These are phyloP conservation scores for Gossypium raimondii DNA, from an alignment of 345 rosid species.

Conservation along the genomic window DNA sequence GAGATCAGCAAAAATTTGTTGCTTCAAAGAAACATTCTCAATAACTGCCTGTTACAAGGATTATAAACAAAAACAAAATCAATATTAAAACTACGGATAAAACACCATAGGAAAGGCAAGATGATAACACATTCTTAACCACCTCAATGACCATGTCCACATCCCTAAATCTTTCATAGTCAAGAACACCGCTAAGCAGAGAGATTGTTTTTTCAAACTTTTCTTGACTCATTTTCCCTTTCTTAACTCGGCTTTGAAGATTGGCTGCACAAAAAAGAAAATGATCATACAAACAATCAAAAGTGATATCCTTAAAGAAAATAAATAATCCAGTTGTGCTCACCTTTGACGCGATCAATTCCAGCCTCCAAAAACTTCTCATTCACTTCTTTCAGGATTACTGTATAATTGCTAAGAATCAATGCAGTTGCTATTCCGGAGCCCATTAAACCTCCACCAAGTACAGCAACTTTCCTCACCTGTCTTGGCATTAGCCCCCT, in stretches of 20 bases:
- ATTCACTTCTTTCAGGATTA: slow-evolving; percentile 86
- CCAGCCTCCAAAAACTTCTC: slow-evolving; percentile 86
- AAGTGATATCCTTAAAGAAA: background rate
- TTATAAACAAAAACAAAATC: slow-evolving; percentile 22
- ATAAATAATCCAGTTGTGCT: background rate
- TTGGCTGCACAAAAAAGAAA: slow-evolving; percentile 50
- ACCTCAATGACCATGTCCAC: slow-evolving; percentile 99
- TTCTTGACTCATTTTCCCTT: slow-evolving; percentile 71
- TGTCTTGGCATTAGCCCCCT: slow-evolving; percentile 64
- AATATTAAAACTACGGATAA: slow-evolving; percentile 15
- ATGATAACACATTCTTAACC: slow-evolving; percentile 12
- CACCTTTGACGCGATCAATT: slow-evolving; percentile 78
- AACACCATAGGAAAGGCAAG: background rate
- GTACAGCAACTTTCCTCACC: slow-evolving; percentile 74
- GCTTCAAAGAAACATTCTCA: slow-evolving; percentile 87
- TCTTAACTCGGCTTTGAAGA: slow-evolving; percentile 84
- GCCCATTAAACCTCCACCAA: slow-evolving; percentile 99
- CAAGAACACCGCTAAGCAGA: slow-evolving; percentile 71
- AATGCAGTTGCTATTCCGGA: slow-evolving; percentile 96
- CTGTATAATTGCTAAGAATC: slow-evolving; percentile 73
- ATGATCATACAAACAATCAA: slow-evolving; percentile 16
- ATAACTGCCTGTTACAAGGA: slow-evolving; percentile 76
- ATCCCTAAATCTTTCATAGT: slow-evolving; percentile 79
- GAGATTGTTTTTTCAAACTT: slow-evolving; percentile 77
- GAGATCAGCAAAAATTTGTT: slow-evolving; percentile 87